Percentiles rank a stretch among this genome's conserved stretches.
phyloP scores from a whole-genome alignment of 768 basidiomycete genomes.

The Pleurotus platypus region DNA sequence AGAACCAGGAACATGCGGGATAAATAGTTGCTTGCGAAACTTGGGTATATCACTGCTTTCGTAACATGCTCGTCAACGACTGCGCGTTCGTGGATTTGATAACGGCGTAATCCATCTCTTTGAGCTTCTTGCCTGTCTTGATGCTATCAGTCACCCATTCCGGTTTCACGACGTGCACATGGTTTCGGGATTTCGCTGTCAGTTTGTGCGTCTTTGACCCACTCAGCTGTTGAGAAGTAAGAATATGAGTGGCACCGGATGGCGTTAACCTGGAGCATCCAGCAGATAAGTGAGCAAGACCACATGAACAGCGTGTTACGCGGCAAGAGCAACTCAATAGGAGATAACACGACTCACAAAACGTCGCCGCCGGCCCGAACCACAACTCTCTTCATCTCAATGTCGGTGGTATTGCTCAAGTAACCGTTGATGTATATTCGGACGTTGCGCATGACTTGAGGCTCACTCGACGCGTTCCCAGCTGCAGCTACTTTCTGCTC shows the following conservation, averaged over 20 bases:
- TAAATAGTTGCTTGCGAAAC: no score
- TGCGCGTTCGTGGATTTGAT: constrained; percentile 34
- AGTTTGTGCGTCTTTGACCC: constrained; percentile 71
- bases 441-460: constrained; percentile 38
- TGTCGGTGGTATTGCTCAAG: constrained; percentile 67
- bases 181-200: constrained; percentile 42
- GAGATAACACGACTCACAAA: constrained; percentile 40
- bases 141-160: constrained; percentile 77
- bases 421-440: constrained; percentile 72
- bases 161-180: constrained; percentile 64
- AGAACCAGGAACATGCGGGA: no score
- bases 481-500: constrained; percentile 22
- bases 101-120: constrained; percentile 58
- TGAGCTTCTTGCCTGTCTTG: constrained; percentile 49
- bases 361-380: constrained; percentile 62
- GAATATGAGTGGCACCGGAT: constrained; percentile 72
- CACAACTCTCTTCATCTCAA: constrained; percentile 73
- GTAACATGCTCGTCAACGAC: constrained; percentile 35
- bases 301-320: neutral
- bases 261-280: constrained; percentile 40
- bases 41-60: constrained; percentile 5
- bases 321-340: neutral
- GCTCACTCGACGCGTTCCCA: constrained; percentile 11
- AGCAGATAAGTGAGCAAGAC: constrained; percentile 4
- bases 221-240: constrained; percentile 70